Percentiles rank a stretch among this genome's conserved stretches.
phyloP scores from a whole-genome alignment of 495 filamentous ascomycete species.

The Delitschia confertaspora region DNA sequence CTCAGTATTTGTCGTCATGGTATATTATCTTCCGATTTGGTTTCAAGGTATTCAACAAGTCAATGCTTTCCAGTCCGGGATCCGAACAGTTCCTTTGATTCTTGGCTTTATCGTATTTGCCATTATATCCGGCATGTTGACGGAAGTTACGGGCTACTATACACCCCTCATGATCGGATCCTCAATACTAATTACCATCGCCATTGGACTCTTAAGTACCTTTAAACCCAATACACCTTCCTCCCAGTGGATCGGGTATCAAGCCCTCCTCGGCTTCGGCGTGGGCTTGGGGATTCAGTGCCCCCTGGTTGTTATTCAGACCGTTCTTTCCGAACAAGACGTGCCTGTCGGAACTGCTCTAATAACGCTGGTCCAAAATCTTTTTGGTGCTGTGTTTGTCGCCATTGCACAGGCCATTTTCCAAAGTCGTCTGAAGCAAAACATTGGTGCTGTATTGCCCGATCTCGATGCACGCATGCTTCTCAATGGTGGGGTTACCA shows the following conservation, averaged over 20 bases:
- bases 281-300: conserved; percentile 20
- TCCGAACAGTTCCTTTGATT: conserved; percentile 14
- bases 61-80: conserved; percentile 15
- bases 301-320: conserved; percentile 20
- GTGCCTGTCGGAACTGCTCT: conserved; percentile 21
- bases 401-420: conserved; percentile 31
- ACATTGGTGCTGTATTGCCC: neutral
- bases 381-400: conserved; percentile 31
- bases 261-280: conserved; percentile 19
- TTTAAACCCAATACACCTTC: conserved; percentile 1
- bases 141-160: conserved; percentile 16
- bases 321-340: conserved; percentile 6
- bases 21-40: conserved; percentile 18
- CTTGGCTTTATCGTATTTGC: conserved; percentile 15
- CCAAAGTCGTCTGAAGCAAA: neutral
- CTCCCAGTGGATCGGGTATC: conserved; percentile 24
- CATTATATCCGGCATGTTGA: conserved; percentile 9
- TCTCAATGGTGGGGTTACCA: neutral
- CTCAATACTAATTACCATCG: conserved; percentile 13
- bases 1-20: conserved; percentile 52
- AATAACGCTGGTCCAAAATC: conserved; percentile 28
- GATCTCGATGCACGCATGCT: neutral
- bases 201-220: conserved; percentile 16
- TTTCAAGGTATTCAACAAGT: conserved; percentile 16
- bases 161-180: conserved; percentile 23